Conservation (phyloP, 306 rosid species). For the Inga leiocalycina region DNA sequence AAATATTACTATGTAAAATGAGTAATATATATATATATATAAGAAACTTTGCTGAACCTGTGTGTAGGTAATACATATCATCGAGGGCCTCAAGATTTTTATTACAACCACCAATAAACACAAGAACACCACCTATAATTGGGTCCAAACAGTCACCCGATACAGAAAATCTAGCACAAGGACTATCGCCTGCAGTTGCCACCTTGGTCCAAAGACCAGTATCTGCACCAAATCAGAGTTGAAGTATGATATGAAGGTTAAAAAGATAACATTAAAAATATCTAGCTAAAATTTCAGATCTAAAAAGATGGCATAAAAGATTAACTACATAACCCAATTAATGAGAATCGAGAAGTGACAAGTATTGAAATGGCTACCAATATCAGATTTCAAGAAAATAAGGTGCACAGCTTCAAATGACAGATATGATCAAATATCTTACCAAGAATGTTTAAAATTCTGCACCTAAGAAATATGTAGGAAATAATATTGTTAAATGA, state of each 20-base stretch:
- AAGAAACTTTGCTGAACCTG: conserved; percentile 60
- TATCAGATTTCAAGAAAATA: background rate
- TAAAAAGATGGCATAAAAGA: conserved; percentile 1
- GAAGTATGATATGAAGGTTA: conserved; percentile 23
- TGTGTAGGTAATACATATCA: conserved; percentile 87
- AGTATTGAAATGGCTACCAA: conserved; percentile 2
- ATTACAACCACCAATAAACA: conserved; percentile 94
- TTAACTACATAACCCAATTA: conserved; percentile 4
- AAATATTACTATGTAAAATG: background rate
- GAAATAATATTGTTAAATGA: conserved; percentile 13
- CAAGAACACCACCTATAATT: conserved; percentile 76
- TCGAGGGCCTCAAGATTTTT: conserved; percentile 92
- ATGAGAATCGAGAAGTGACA: conserved; percentile 18
- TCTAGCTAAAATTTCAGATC: conserved; percentile 24
- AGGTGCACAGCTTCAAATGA: conserved; percentile 11
- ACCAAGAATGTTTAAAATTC: conserved; percentile 11
- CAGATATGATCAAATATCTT: conserved; percentile 13
- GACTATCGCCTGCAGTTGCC: conserved; percentile 63
- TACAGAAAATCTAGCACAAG: conserved; percentile 94
- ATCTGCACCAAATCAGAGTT: conserved; percentile 57
- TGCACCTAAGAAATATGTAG: background rate
- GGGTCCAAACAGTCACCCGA: conserved; percentile 96
- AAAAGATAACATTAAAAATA: conserved; percentile 24
- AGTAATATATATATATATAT: background rate
- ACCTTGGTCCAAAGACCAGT: conserved; percentile 85